Evolutionary conservation across 2,329 filamentous ascomycete genomes (phyloP), one percentile per base, ranked within the genome.

Genomic region (Ophiocordyceps camponoti-leonardi): DNA sequence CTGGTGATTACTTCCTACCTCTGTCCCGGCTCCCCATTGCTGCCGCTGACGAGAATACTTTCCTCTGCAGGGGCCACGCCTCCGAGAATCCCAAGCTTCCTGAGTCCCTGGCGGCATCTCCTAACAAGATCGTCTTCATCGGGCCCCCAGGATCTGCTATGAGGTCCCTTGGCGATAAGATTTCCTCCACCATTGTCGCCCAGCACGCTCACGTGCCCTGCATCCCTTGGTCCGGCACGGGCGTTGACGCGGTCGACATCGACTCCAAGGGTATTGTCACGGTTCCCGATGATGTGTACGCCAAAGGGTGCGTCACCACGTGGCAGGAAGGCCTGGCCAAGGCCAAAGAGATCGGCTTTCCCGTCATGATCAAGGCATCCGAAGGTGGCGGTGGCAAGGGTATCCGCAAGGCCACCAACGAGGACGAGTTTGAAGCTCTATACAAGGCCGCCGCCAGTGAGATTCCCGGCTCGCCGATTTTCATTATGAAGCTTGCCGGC

Each of bases 301-400:
- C 80, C 56, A 84, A 88, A 66, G 92, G 92, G 51, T 98, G 92
- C 64, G 92, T 94, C 43, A 77, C 77, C 60, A 87, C 84, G 20
- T 87, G 86, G 65, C 71, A 94, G 65, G 87, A 98, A 67, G 92
- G 90, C 67, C 75, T 98, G 44, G 69, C 77, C 58, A 87, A 83
- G 59, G 92, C 92, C 48, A 79, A 77, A 62, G 75, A 86, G 59
- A 98, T 98, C 62, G 92, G 92, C 53, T 98, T 98, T 71, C 92
- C 92, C 16, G 84, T 98, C 71, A 98, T 98, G 92, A 86, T 98
- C 64, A 98, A 98, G 73, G 92, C 92, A n/a, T 96, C 92, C 3
- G 92, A 98, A 71, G 92, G 92, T 68, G 92, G 92, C 69, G 92
- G 92, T 69, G 92, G 92, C 62, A 98, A 98, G 73, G 92, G 92